Conservation (phyloP, 345 rosid genomes). For the Hibiscus syriacus region DNA sequence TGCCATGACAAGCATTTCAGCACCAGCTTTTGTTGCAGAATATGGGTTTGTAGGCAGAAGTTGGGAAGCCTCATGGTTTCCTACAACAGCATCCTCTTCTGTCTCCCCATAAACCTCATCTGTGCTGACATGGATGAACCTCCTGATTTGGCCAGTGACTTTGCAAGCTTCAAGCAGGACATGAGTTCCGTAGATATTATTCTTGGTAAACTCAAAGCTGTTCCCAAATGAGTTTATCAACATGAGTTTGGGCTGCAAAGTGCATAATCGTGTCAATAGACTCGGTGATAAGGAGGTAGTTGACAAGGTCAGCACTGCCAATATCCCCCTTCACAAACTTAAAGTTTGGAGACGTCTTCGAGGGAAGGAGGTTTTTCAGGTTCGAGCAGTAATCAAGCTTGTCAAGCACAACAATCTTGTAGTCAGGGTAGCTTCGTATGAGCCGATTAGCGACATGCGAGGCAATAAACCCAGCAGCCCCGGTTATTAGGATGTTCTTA, state of each 20-base stretch:
- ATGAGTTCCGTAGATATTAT: constrained; percentile 81
- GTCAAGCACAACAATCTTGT: constrained; percentile 86
- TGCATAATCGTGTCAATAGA: constrained; percentile 90
- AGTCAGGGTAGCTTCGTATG: constrained; percentile 59
- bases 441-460: constrained; percentile 65
- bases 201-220: constrained; percentile 89
- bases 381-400: constrained; percentile 91
- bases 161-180: constrained; percentile 88
- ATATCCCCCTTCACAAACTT: constrained; percentile 90
- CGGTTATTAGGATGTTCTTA: constrained; percentile 58
- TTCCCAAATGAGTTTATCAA: constrained; percentile 86
- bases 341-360: constrained; percentile 57
- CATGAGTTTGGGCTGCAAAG: constrained; percentile 89
- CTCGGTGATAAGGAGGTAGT: constrained; percentile 79
- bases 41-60: constrained; percentile 93
- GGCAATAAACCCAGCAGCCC: constrained; percentile 66
- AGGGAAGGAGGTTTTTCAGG: constrained; percentile 70
- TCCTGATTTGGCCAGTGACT: constrained; percentile 81
- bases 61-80: constrained; percentile 91
- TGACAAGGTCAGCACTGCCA: constrained; percentile 83
- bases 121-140: constrained; percentile 90
- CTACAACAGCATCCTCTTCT: constrained; percentile 87
- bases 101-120: constrained; percentile 94
- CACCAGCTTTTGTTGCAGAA: constrained; percentile 89
- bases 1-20: constrained; percentile 97